These are phyloP conservation scores for Fusarium tuaranense DNA, from an alignment of 2,329 filamentous ascomycete species.

Conservation along the genomic window DNA sequence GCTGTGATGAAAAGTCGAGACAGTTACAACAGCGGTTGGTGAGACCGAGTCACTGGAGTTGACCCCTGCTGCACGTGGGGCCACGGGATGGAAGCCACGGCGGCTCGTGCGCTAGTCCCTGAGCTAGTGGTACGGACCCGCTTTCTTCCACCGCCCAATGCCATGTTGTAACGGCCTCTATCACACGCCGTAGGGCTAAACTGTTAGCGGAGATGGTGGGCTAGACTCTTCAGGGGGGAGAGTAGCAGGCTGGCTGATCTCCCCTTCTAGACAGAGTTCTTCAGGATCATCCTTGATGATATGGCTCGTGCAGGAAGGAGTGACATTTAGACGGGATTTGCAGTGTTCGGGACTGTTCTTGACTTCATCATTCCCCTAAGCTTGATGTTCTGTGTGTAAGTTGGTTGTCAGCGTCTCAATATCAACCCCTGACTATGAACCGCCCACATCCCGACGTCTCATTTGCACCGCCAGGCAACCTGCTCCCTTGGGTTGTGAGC, in stretches of 20 bases:
- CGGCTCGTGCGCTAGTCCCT: conserved; percentile 13
- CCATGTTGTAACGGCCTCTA: background rate
- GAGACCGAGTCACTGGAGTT: background rate
- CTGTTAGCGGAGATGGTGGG: conserved; percentile 5
- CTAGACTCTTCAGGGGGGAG: background rate
- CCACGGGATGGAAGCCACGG: background rate
- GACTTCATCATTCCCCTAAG: background rate
- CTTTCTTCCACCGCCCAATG: conserved; percentile 17
- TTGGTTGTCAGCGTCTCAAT: background rate
- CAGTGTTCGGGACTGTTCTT: background rate
- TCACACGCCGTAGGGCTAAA: conserved; percentile 28
- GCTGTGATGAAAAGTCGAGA: conserved; percentile 2
- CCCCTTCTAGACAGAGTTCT: conserved; percentile 8
- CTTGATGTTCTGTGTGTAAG: background rate
- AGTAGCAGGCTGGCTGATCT: conserved; percentile 15
- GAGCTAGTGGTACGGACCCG: conserved; percentile 23
- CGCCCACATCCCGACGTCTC: background rate
- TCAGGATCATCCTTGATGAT: conserved; percentile 11
- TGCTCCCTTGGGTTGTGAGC: background rate
- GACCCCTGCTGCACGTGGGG: conserved; percentile 29
- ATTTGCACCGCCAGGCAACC: background rate
- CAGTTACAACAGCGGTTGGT: background rate
- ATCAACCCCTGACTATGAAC: conserved; percentile 3
- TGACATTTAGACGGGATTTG: background rate
- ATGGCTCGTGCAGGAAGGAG: background rate